Evolutionary conservation across 2,329 filamentous ascomycete genomes (phyloP).

Genomic region (Paracorniculantispora psalliotae): DNA sequence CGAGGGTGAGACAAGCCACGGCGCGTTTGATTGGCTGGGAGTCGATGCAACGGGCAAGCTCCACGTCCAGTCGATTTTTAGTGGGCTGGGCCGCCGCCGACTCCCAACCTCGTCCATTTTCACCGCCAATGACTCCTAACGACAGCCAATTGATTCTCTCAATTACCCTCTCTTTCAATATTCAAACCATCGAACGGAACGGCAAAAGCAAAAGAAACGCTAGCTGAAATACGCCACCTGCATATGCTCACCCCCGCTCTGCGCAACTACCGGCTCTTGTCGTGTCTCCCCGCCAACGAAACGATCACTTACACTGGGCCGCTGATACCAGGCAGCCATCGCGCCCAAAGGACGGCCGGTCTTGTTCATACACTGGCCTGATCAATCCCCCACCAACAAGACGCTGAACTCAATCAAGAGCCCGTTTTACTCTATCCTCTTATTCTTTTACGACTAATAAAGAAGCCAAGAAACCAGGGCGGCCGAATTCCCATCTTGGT

Average conservation of each 20-base stretch:
- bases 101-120: slow-evolving; percentile 10
- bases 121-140: neutral
- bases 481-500: no score
- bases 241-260: neutral
- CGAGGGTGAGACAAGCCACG: neutral
- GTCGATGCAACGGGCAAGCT: neutral
- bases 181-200: neutral
- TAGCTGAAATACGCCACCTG: neutral
- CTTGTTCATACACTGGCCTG: no score
- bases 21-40: neutral
- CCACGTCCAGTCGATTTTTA: neutral
- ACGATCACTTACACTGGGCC: neutral
- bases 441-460: no score
- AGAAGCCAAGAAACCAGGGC: no score
- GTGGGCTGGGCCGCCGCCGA: neutral
- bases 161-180: neutral
- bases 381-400: no score
- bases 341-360: neutral
- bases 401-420: no score
- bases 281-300: neutral
- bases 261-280: neutral
- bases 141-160: neutral
- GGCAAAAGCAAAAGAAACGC: neutral
- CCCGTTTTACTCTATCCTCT: no score
- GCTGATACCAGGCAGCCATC: neutral